Conservation (phyloP, 2,329 filamentous ascomycete genomes). For the Simplicillium sp. region DNA sequence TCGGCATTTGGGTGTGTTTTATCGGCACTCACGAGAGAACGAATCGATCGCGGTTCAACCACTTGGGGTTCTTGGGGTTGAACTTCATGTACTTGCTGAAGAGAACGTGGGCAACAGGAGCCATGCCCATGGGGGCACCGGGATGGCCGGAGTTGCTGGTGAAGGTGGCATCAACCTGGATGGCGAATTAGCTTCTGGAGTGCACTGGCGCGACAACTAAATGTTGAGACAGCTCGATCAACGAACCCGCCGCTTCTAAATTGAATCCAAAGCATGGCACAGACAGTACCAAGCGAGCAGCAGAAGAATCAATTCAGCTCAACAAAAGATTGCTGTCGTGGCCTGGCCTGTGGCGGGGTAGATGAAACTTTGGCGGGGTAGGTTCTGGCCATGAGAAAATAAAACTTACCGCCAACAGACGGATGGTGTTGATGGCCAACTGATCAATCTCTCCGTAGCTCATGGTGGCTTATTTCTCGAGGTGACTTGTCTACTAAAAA, state of each 20-base stretch:
- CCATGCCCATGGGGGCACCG: conserved; percentile 94
- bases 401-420: conserved; percentile 78
- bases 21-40: conserved; percentile 83
- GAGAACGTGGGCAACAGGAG: conserved; percentile 89
- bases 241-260: not conserved
- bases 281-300: conserved; percentile 12
- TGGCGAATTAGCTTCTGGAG: conserved; percentile 2
- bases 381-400: conserved; percentile 13
- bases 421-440: conserved; percentile 97
- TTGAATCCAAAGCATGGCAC: not conserved
- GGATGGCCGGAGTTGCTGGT: conserved; percentile 96
- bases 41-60: conserved; percentile 96
- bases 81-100: conserved; percentile 99
- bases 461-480: conserved; percentile 49
- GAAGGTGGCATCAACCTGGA: conserved; percentile 91
- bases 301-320: conserved; percentile 2
- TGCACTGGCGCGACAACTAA: not conserved
- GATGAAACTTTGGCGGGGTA: conserved; percentile 21
- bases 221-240: not conserved
- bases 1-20: conserved; percentile 1
- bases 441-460: conserved; percentile 79
- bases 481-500: no score
- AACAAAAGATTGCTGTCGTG: not conserved
- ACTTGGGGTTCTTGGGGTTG: conserved; percentile 98
- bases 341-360: conserved; percentile 23